A percentile compares a stretch with the other conserved stretches of the same genome.
Conservation (phyloP, 345 rosid species). For the Hibiscus syriacus region DNA sequence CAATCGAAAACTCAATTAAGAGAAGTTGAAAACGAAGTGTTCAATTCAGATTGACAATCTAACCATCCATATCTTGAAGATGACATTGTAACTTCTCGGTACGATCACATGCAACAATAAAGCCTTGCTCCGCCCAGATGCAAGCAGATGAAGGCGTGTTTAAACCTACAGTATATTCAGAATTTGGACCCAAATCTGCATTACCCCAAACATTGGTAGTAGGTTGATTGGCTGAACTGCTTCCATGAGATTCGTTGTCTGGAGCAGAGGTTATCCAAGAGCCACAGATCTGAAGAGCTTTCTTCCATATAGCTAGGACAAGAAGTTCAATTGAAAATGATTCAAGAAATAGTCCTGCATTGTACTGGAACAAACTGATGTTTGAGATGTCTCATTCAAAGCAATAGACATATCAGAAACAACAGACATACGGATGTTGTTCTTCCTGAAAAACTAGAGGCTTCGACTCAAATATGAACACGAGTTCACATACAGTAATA, state of each 20-base stretch:
- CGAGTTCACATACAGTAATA: no score
- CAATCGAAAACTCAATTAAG: slow-evolving; percentile 15
- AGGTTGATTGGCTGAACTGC: slow-evolving; percentile 21
- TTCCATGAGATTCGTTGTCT: slow-evolving; percentile 23
- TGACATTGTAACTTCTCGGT: slow-evolving; percentile 50
- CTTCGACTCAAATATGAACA: background rate
- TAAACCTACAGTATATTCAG: slow-evolving; percentile 28
- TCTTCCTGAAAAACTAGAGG: background rate
- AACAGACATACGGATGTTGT: background rate
- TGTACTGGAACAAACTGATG: slow-evolving; percentile 33
- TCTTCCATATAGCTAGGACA: slow-evolving; percentile 65
- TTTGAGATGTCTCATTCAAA: slow-evolving; percentile 1
- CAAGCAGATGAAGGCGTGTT: slow-evolving; percentile 31
- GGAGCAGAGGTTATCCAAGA: slow-evolving; percentile 40
- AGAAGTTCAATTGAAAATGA: slow-evolving; percentile 64
- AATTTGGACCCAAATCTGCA: background rate
- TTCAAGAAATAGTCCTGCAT: slow-evolving; percentile 48
- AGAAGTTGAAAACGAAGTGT: background rate
- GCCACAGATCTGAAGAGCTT: slow-evolving; percentile 45
- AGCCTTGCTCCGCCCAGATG: slow-evolving; percentile 55
- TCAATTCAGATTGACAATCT: slow-evolving; percentile 16
- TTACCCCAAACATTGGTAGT: slow-evolving; percentile 3
- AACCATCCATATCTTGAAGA: slow-evolving; percentile 48
- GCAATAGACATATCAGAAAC: background rate
- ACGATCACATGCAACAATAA: slow-evolving; percentile 45